Evolutionary conservation across 352 stramenopile genomes (phyloP).

Genomic region (Globisporangium paddicum): DNA sequence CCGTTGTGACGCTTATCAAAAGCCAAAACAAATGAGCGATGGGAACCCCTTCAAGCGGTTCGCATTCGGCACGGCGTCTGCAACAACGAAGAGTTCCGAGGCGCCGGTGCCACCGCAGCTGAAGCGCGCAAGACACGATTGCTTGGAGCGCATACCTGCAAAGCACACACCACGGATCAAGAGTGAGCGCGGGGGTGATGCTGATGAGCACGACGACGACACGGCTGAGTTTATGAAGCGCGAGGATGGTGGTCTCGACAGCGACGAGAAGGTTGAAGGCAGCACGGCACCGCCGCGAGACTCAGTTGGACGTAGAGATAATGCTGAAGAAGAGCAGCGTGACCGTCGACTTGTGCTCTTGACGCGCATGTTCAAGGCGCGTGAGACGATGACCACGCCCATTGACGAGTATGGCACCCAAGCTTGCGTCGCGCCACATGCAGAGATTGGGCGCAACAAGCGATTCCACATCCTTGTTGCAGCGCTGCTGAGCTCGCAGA

Average conservation of each 20-base stretch:
- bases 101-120: background rate
- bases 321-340: background rate
- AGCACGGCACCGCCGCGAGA: background rate
- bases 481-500: conserved; percentile 70
- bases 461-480: conserved; percentile 66
- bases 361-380: conserved; percentile 26
- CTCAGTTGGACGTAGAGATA: background rate
- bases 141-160: background rate
- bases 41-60: conserved; percentile 66
- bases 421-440: conserved; percentile 32
- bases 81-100: conserved; percentile 8
- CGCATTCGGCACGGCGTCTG: conserved; percentile 25
- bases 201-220: background rate
- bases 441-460: conserved; percentile 8
- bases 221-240: background rate
- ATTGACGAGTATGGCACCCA: conserved; percentile 74
- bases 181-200: background rate
- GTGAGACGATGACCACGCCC: conserved; percentile 31
- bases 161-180: background rate
- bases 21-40: conserved; percentile 1
- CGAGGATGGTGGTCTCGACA: background rate
- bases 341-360: conserved; percentile 34
- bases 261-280: background rate
- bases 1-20: background rate
- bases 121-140: conserved; percentile 12